A percentile compares a stretch with the other conserved stretches of the same genome.
Conservation (phyloP, 345 rosid genomes). For the Kandelia obovata region DNA sequence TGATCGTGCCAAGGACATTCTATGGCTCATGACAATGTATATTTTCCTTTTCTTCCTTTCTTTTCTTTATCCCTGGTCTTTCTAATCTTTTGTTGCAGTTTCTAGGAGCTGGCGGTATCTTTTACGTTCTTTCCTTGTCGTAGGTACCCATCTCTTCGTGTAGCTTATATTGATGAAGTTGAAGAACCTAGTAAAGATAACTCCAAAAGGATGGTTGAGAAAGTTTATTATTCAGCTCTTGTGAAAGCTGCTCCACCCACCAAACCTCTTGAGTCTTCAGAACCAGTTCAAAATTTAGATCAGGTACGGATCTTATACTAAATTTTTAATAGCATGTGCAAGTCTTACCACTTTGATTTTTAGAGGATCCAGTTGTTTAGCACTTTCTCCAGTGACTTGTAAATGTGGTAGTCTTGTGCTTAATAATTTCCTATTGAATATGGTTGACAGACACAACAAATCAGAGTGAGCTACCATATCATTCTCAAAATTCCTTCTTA, state of each 20-base stretch:
- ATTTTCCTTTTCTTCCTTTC: slow-evolving; percentile 10
- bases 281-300: slow-evolving; percentile 80
- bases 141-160: slow-evolving; percentile 97
- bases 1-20: slow-evolving; percentile 79
- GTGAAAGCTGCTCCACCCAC: slow-evolving; percentile 68
- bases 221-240: slow-evolving; percentile 80
- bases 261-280: slow-evolving; percentile 83
- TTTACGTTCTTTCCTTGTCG: slow-evolving; percentile 16
- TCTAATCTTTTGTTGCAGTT: slow-evolving; percentile 7
- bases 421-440: background rate
- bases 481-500: background rate
- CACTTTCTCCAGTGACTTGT: background rate
- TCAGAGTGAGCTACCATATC: background rate
- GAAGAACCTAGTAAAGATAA: slow-evolving; percentile 79
- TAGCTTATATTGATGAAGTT: slow-evolving; percentile 96
- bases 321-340: background rate
- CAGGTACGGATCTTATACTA: slow-evolving; percentile 49
- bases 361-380: background rate
- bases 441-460: background rate
- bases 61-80: background rate
- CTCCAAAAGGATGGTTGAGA: slow-evolving; percentile 55
- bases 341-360: background rate
- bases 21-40: slow-evolving; percentile 87
- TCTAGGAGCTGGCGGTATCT: background rate
- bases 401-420: too few relatives aligned